Base-by-base conservation (phyloP, 2,329 filamentous ascomycete genomes). In the Stylonectria norvegica region DNA sequence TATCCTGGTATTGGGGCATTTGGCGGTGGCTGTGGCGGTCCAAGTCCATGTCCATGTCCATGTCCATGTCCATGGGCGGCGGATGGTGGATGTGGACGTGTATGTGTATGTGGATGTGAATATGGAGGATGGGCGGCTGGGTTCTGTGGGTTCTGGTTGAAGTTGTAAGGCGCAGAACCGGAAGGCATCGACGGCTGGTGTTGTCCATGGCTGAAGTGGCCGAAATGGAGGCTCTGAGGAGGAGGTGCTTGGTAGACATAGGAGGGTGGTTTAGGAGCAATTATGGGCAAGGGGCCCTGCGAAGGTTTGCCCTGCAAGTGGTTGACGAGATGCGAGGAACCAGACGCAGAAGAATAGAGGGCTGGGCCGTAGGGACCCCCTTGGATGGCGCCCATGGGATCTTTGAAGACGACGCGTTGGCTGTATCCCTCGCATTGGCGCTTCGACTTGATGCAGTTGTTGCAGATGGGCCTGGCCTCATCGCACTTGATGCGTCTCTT, bases 401-500 rank as follows among this genome's bases (percentile, higher is more conserved):
- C 77, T 60, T 89, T 91, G 73, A 91, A 93, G 43, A 89, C 73
- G 38, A 93, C 81, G 33, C 85, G 79, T 61, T 88, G 85, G 52
- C 81, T 89, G 62, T 93, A 93, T 38, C 88, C 88, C 63, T 93
- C 86, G 61, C 88, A 94, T 50, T 81, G 73, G 11, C 88, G 78
- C 64, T 90, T 91, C 14, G 86, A 91, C 59, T 91, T 93, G 68
- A 86, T 81, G 66, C 88, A 94, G 59, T 94, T 94, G 57, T 76
- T 81, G 66, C 88, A 93, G 19, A 77, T 85, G 18, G 88, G 88
- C 35, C 85, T 79, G 56, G 89, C 87, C 63, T 97, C 93, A 47
- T 93, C 93, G 64, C 93, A 98, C 67, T 97, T 98, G 66, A 98
- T 97, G 48, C 93, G 86, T 38, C 93, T 84, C 67, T 87, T 91